Percentiles rank a stretch among this genome's conserved stretches.
Conservation (phyloP, 1,284 basidiomycete species). For the Cutaneotrichosporon spelunceum region DNA sequence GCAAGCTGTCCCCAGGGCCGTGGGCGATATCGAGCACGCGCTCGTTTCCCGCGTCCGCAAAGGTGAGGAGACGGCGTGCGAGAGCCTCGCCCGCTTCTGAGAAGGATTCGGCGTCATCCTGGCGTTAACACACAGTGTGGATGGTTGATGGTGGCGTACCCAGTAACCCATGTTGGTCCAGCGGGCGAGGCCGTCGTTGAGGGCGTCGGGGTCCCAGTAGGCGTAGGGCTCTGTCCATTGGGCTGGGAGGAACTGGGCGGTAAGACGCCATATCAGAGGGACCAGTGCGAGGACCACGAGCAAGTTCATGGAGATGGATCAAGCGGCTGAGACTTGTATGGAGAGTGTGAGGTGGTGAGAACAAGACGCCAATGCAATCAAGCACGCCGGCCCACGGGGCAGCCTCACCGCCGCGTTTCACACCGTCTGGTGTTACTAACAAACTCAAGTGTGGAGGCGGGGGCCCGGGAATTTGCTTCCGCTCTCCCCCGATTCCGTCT, state of each 20-base stretch:
- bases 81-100: constrained; percentile 64
- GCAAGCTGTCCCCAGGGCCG: constrained; percentile 66
- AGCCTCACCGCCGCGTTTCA: constrained; percentile 2
- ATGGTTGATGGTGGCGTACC: constrained; percentile 11
- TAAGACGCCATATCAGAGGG: constrained; percentile 33
- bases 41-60: constrained; percentile 53
- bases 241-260: constrained; percentile 28
- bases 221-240: constrained; percentile 38
- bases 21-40: constrained; percentile 66
- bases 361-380: not conserved
- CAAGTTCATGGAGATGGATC: constrained; percentile 16
- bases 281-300: constrained; percentile 27
- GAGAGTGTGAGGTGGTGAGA: not conserved
- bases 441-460: not conserved
- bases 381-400: not conserved
- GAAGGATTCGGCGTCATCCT: constrained; percentile 49
- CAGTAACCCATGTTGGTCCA: constrained; percentile 50
- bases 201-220: constrained; percentile 31
- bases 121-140: not conserved
- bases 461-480: not conserved
- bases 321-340: not conserved
- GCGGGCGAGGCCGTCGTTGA: constrained; percentile 30
- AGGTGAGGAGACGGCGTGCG: constrained; percentile 57
- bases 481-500: not conserved
- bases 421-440: not conserved